phyloP scores from a whole-genome alignment of 2,329 filamentous ascomycete species.

The Tolypocladium paradoxum region DNA sequence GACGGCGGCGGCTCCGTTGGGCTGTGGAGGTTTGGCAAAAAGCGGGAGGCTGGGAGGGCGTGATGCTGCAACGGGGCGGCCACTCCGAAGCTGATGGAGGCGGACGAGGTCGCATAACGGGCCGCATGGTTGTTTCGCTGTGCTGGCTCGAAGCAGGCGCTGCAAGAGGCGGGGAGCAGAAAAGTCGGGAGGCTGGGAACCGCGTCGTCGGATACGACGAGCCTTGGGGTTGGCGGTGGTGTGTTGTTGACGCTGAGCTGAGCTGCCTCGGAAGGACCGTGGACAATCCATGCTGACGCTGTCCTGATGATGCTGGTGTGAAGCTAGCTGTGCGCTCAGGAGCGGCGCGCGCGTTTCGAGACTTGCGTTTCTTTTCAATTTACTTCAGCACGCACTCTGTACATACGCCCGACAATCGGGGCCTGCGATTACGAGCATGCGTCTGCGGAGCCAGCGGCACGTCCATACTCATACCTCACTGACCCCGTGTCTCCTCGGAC shows the following conservation, averaged over 20 bases:
- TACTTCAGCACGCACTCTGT: too few relatives aligned
- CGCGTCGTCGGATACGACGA: neutral
- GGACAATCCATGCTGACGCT: too few relatives aligned
- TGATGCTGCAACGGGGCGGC: neutral
- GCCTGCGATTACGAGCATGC: too few relatives aligned
- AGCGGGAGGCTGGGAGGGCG: neutral
- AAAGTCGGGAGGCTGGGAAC: neutral
- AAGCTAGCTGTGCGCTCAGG: too few relatives aligned
- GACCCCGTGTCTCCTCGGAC: too few relatives aligned
- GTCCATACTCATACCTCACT: too few relatives aligned
- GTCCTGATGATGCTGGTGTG: too few relatives aligned
- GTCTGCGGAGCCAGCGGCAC: neutral
- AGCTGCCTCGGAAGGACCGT: too few relatives aligned
- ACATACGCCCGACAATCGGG: too few relatives aligned
- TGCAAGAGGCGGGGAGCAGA: neutral
- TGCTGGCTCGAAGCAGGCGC: slow-evolving; percentile 1
- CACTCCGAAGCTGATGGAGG: neutral
- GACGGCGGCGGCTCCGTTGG: neutral
- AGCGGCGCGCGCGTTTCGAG: neutral
- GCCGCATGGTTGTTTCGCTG: neutral
- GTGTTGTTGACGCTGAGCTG: neutral
- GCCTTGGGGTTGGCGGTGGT: too few relatives aligned
- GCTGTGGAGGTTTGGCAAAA: neutral
- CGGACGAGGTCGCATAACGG: neutral
- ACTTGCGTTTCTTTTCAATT: neutral